Percentiles rank a stretch among this genome's conserved stretches.
phyloP scores from a whole-genome alignment of 768 basidiomycete species.

The Crepidotus variabilis region DNA sequence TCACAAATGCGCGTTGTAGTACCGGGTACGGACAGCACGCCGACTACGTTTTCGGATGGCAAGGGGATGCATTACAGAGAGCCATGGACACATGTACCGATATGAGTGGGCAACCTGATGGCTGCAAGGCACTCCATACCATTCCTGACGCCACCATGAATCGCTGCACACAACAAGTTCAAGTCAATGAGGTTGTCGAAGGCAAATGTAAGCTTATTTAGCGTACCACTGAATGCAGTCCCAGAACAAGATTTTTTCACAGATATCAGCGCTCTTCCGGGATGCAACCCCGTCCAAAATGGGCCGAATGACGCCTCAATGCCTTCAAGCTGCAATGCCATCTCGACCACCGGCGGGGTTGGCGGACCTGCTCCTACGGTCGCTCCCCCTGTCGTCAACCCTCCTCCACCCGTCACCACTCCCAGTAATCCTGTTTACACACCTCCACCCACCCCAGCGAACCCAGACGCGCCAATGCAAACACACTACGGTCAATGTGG shows the following conservation, averaged over 20 bases:
- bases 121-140: conserved; percentile 15
- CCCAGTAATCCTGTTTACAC: too few species aligned
- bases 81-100: conserved; percentile 18
- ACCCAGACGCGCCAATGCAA: neutral
- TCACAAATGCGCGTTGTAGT: conserved; percentile 2
- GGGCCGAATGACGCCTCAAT: conserved; percentile 12
- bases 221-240: neutral
- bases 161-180: conserved; percentile 12
- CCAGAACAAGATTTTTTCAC: neutral
- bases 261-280: conserved; percentile 17
- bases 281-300: conserved; percentile 19
- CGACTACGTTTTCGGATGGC: conserved; percentile 21
- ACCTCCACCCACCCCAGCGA: neutral
- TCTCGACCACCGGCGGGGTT: conserved; percentile 5
- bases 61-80: conserved; percentile 16
- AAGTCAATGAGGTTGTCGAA: conserved; percentile 14
- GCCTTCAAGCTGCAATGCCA: conserved; percentile 12
- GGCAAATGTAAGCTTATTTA: conserved; percentile 13
- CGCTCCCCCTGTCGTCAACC: neutral
- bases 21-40: conserved; percentile 19
- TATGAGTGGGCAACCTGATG: conserved; percentile 8
- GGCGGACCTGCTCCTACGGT: neutral
- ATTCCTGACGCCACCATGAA: conserved; percentile 17
- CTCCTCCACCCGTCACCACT: neutral
- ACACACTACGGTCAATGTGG: conserved; percentile 4